Percentiles rank a stretch among this genome's conserved stretches.
Conservation (phyloP, 2,329 filamentous ascomycete genomes). For the Penicillium hesseltinei region DNA sequence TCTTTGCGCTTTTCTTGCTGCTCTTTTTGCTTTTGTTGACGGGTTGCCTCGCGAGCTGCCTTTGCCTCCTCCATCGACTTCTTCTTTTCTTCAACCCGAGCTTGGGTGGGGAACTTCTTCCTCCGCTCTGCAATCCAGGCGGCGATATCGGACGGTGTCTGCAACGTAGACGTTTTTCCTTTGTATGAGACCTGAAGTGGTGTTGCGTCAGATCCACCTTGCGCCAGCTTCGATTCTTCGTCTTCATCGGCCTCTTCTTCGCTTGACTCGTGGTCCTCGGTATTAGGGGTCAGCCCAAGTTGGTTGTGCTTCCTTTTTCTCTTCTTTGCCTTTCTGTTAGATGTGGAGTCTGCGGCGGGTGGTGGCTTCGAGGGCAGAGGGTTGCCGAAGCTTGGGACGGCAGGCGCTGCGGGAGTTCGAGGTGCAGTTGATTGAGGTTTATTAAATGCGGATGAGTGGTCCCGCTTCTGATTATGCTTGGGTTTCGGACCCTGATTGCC, state of each 20-base stretch:
- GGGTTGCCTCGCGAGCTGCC: slow-evolving; percentile 36
- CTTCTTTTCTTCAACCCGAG: slow-evolving; percentile 61
- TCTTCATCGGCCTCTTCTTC: slow-evolving; percentile 41
- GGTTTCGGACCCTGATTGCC: slow-evolving; percentile 23
- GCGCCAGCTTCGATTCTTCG: slow-evolving; percentile 45
- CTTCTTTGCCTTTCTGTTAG: slow-evolving; percentile 37
- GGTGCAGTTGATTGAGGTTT: slow-evolving; percentile 33
- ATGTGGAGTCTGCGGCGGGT: slow-evolving; percentile 30
- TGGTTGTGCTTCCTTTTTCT: slow-evolving; percentile 48
- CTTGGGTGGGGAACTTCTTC: slow-evolving; percentile 75
- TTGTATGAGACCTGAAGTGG: slow-evolving; percentile 55
- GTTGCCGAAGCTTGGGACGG: slow-evolving; percentile 46
- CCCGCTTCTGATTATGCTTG: slow-evolving; percentile 36
- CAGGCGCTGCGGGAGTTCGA: slow-evolving; percentile 40
- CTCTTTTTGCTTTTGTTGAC: slow-evolving; percentile 42
- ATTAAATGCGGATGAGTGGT: slow-evolving; percentile 38
- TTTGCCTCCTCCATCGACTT: slow-evolving; percentile 65
- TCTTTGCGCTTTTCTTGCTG: slow-evolving; percentile 26
- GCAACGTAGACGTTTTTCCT: slow-evolving; percentile 54
- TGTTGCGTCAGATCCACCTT: slow-evolving; percentile 18
- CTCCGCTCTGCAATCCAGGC: slow-evolving; percentile 79
- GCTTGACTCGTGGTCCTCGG: slow-evolving; percentile 47
- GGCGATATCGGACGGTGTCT: slow-evolving; percentile 65
- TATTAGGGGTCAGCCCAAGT: slow-evolving; percentile 48
- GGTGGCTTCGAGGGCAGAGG: slow-evolving; percentile 46